Evolutionary conservation across 164 flowering plant species (phyloP), one percentile per base, ranked within the genome.

Genomic region (Echeveria elegans): DNA sequence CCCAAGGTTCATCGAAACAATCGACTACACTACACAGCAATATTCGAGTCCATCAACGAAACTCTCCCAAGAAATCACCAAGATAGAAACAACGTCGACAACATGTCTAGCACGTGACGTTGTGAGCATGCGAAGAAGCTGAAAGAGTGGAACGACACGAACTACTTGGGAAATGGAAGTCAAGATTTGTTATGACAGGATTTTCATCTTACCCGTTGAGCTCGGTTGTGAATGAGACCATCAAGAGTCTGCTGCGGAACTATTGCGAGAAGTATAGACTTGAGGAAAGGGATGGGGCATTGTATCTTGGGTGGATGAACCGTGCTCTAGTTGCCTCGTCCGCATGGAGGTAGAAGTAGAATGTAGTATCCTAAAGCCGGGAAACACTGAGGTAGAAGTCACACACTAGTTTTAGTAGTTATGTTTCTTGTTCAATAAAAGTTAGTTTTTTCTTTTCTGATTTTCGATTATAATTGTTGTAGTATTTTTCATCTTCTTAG

Each of bases 101-200:
- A 77, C 93, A 89, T 89, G 93, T 70, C 69, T 89, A 64, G 93
- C 93, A 1, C 78, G 91, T 12, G 93, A 87, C 1, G 70, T 89
- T 24, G 96, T 89, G 37, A 73, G 96, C 96, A 11, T 88, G 96
- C 59, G 93, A 88, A 45, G 96, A 91, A 47, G 72, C 75, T n/a
- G 96, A 88, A 72, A 81, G 91, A 70, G 86, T 86, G 38, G 96
- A 88, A 68, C 78, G 96, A 0, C 91, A 86, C 38, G 93, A 89
- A 74, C 76, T 77, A 66, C 77, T 83, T 1, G 85, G 84, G 30
- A 88, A 89, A 72, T 89, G 93, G 93, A 74, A 70, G 63, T 76
- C 83, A 1, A 72, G 93, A 60, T 84, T 88, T 60, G 23, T 9
- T 36, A 82, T 83, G 96, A 89, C 96, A 18, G 93, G 90, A 43